Evolutionary conservation across 1,139 yeast species (phyloP).

Genomic region (Debaryomyces subglobosus): DNA sequence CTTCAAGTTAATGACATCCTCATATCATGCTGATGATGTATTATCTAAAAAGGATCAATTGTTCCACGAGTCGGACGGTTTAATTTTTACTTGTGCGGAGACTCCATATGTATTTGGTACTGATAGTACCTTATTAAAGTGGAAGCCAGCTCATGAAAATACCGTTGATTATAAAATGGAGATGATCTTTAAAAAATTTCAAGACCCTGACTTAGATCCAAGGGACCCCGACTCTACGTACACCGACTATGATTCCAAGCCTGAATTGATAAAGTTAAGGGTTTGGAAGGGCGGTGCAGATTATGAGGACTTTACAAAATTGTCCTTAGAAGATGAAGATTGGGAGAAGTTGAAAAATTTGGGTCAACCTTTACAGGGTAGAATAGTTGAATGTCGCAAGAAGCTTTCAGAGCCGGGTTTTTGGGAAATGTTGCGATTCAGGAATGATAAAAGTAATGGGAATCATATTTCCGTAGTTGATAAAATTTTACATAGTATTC

Average conservation of each 20-base stretch:
- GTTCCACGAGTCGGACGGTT: slow-evolving; percentile 91
- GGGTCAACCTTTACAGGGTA: slow-evolving; percentile 84
- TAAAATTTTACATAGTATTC: slow-evolving; percentile 80
- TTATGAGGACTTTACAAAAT: slow-evolving; percentile 68
- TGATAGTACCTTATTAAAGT: slow-evolving; percentile 77
- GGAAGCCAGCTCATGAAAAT: slow-evolving; percentile 98
- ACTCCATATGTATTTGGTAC: slow-evolving; percentile 90
- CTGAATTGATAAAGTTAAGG: slow-evolving; percentile 58
- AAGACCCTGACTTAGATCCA: slow-evolving; percentile 71
- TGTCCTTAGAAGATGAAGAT: slow-evolving; percentile 67
- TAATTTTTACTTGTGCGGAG: slow-evolving; percentile 88
- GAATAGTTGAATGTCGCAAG: slow-evolving; percentile 81
- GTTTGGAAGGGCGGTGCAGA: slow-evolving; percentile 81
- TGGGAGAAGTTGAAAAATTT: slow-evolving; percentile 77
- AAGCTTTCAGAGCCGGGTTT: slow-evolving; percentile 54
- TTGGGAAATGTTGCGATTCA: slow-evolving; percentile 86
- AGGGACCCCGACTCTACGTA: slow-evolving; percentile 76
- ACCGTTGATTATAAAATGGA: slow-evolving; percentile 84
- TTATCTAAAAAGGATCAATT: slow-evolving; percentile 70
- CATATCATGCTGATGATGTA: slow-evolving; percentile 80
- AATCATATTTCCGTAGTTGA: slow-evolving; percentile 81
- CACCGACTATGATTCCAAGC: slow-evolving; percentile 79
- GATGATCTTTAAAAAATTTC: slow-evolving; percentile 64
- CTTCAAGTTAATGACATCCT: slow-evolving; percentile 83
- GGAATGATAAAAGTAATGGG: slow-evolving; percentile 91